These are phyloP conservation scores for Lenzites betulinus DNA, from an alignment of 768 basidiomycete species.

Conservation along the genomic window DNA sequence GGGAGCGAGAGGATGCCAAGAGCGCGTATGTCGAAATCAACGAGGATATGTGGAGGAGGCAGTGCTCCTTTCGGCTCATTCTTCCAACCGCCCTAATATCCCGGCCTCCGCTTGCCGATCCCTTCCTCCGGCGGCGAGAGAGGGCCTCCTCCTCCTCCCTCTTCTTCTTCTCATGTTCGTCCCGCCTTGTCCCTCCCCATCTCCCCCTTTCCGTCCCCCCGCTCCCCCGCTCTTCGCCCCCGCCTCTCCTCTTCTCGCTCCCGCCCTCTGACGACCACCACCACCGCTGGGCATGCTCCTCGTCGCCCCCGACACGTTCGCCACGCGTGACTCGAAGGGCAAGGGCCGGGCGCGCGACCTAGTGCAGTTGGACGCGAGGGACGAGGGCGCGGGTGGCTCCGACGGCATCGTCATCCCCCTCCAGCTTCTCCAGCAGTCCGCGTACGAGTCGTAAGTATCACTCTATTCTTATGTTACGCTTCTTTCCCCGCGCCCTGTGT, in stretches of 20 bases:
- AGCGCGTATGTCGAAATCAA: no score
- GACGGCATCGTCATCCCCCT: constrained; percentile 62
- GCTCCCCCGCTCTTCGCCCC: no score
- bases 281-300: not conserved
- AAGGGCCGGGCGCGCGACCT: constrained; percentile 14
- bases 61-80: not conserved
- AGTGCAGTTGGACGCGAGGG: constrained; percentile 18
- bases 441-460: constrained; percentile 60
- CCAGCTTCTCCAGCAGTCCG: constrained; percentile 52
- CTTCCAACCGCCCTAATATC: not conserved
- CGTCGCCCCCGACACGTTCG: not conserved
- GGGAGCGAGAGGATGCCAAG: no score
- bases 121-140: no score
- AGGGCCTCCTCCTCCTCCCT: no score
- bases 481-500: no score
- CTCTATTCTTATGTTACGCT: not conserved
- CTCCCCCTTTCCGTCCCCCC: no score
- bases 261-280: not conserved
- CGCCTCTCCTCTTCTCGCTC: not conserved
- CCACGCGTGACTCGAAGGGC: constrained; percentile 25
- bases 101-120: not conserved
- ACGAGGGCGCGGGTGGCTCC: constrained; percentile 47
- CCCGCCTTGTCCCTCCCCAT: no score
- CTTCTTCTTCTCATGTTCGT: no score
- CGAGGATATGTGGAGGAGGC: constrained; percentile 9